Conservation (phyloP, 2,329 filamentous ascomycete genomes). For the Fusarium duplospermum region DNA sequence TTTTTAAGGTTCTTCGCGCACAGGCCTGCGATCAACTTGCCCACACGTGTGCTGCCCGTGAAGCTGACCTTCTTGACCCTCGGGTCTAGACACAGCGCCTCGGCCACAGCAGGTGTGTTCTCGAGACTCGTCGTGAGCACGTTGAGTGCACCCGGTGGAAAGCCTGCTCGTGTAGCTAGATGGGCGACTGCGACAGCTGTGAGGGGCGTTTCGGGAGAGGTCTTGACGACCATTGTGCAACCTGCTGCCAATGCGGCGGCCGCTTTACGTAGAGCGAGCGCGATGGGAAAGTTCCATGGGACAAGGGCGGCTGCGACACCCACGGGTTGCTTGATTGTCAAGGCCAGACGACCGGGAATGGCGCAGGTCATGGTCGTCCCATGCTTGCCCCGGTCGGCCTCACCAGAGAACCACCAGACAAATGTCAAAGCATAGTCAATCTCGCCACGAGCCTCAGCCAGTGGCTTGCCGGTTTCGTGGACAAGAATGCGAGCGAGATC, state of each 20-base stretch:
- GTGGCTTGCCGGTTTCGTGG: conserved; percentile 67
- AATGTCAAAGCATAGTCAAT: conserved; percentile 66
- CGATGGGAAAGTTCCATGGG: conserved; percentile 70
- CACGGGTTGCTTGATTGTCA: conserved; percentile 72
- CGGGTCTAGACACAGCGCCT: conserved; percentile 55
- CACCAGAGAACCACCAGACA: conserved; percentile 67
- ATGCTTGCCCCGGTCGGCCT: conserved; percentile 55
- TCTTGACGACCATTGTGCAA: conserved; percentile 81
- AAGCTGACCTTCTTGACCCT: conserved; percentile 74
- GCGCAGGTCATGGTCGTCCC: conserved; percentile 71
- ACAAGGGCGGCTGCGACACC: conserved; percentile 51
- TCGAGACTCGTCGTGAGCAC: conserved; percentile 58
- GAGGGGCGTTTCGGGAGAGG: conserved; percentile 79
- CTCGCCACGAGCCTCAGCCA: conserved; percentile 65
- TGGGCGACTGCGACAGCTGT: conserved; percentile 76
- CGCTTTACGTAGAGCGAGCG: conserved; percentile 61
- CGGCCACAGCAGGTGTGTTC: conserved; percentile 58
- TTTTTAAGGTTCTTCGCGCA: conserved; percentile 76
- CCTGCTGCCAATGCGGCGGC: conserved; percentile 74
- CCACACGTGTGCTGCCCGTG: conserved; percentile 78
- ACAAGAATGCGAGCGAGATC: conserved; percentile 45
- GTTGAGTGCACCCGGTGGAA: conserved; percentile 77
- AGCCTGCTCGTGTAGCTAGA: conserved; percentile 76
- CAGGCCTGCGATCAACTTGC: conserved; percentile 70
- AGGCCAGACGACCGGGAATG: conserved; percentile 71